Percentiles rank a stretch among this genome's conserved stretches.
Conservation (phyloP, 352 stramenopile genomes). For the Pythium rhizo-oryzae region DNA sequence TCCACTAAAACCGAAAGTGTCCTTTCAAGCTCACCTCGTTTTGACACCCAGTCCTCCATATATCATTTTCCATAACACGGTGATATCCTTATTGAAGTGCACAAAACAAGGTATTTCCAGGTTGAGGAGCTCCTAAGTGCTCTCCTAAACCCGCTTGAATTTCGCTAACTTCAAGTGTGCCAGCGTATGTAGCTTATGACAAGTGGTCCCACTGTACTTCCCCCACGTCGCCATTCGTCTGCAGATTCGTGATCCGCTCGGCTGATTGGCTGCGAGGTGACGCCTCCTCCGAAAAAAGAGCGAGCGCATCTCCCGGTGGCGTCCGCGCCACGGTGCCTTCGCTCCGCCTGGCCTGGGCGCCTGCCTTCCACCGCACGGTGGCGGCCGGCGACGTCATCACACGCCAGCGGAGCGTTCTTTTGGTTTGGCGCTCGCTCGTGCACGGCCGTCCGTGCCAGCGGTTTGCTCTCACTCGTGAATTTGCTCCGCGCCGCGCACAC, state of each 20-base stretch:
- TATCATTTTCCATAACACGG: neutral
- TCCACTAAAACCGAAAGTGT: constrained; percentile 7
- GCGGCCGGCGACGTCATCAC: neutral
- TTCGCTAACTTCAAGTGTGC: constrained; percentile 11
- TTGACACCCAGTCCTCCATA: neutral
- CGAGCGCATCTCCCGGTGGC: neutral
- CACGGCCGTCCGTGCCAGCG: no score
- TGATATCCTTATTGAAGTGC: neutral
- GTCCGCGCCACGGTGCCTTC: neutral
- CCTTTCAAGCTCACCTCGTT: constrained; percentile 6
- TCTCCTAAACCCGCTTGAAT: constrained; percentile 19
- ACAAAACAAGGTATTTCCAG: neutral
- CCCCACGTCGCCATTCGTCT: constrained; percentile 27
- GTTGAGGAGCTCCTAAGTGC: neutral
- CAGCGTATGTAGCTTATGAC: constrained; percentile 13
- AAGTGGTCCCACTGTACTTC: neutral
- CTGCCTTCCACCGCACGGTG: neutral
- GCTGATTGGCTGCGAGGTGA: constrained; percentile 20
- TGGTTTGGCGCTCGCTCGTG: neutral
- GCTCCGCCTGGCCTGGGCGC: neutral
- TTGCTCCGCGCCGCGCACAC: neutral
- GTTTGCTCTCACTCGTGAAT: neutral
- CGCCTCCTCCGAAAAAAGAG: constrained; percentile 7
- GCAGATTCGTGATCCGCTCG: constrained; percentile 15
- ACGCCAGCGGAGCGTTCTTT: neutral